Conservation (phyloP, 1,284 basidiomycete species). For the Ganoderma lingzhi region DNA sequence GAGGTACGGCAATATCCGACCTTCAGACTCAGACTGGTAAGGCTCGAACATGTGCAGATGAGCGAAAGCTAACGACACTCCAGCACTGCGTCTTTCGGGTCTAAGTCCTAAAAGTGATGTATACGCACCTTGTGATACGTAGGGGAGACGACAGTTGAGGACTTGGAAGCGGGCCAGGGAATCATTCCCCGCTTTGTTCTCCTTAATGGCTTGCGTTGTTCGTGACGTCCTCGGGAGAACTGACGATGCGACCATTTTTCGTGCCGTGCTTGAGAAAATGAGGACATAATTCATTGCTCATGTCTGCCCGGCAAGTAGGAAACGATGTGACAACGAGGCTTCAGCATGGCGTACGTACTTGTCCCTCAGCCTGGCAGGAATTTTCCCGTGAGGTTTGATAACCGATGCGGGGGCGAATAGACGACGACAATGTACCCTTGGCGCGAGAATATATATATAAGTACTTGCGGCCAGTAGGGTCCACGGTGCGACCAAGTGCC, state of each 20-base stretch:
- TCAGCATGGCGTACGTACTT: constrained; percentile 17
- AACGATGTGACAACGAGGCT: background rate
- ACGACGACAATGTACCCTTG: constrained; percentile 34
- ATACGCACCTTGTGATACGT: too few species aligned
- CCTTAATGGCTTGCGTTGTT: constrained; percentile 48
- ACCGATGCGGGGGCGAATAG: constrained; percentile 49
- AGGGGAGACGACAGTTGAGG: too few species aligned
- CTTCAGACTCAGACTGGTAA: too few species aligned
- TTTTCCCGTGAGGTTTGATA: constrained; percentile 41
- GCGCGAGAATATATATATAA: too few species aligned
- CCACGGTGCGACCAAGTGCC: constrained; percentile 52
- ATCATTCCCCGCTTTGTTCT: too few species aligned
- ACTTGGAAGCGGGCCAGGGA: too few species aligned
- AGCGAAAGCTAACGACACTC: too few species aligned
- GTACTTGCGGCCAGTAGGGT: constrained; percentile 32
- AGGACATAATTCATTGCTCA: constrained; percentile 49
- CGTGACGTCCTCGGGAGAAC: constrained; percentile 49
- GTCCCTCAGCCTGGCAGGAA: background rate
- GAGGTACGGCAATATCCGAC: too few species aligned
- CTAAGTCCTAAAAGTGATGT: too few species aligned
- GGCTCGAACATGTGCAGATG: too few species aligned
- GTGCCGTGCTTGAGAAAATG: constrained; percentile 48
- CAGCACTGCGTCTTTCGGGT: too few species aligned
- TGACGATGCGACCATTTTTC: constrained; percentile 55
- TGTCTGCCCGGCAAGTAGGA: constrained; percentile 38